phyloP scores from a whole-genome alignment of 1,139 yeast species.

The Nakaseomyces nivariensis region DNA sequence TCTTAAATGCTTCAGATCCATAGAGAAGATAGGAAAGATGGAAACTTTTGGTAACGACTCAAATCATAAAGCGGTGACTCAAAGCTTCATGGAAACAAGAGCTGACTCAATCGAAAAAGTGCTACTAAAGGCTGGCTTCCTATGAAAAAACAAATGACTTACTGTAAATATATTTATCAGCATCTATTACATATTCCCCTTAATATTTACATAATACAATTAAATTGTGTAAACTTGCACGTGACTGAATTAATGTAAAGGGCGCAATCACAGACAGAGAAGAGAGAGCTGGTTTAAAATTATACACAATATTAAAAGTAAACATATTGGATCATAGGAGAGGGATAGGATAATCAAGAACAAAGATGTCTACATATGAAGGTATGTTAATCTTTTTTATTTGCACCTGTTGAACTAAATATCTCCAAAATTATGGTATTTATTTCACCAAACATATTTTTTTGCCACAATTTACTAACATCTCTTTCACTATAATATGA shows the following conservation, averaged over 20 bases:
- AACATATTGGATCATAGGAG: too few species aligned
- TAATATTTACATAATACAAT: too few species aligned
- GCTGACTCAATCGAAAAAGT: conserved; percentile 1
- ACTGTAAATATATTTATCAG: background rate
- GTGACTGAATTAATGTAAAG: too few species aligned
- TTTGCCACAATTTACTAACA: background rate
- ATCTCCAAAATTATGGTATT: too few species aligned
- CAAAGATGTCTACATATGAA: conserved; percentile 18
- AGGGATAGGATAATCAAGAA: too few species aligned
- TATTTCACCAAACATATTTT: too few species aligned
- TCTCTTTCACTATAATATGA: too few species aligned
- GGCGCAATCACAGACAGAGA: too few species aligned
- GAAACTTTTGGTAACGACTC: background rate
- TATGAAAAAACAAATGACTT: background rate
- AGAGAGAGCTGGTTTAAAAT: too few species aligned
- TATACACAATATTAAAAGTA: too few species aligned
- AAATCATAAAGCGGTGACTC: background rate
- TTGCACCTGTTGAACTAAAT: too few species aligned
- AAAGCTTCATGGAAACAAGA: background rate
- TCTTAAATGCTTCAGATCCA: background rate
- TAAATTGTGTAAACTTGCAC: too few species aligned
- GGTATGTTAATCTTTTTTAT: conserved; percentile 11
- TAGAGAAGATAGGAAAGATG: background rate
- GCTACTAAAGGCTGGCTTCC: background rate
- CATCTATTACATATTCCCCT: background rate